These are phyloP conservation scores for Pezicula rhizophila DNA, from an alignment of 2,329 filamentous ascomycete species.

Conservation along the genomic window DNA sequence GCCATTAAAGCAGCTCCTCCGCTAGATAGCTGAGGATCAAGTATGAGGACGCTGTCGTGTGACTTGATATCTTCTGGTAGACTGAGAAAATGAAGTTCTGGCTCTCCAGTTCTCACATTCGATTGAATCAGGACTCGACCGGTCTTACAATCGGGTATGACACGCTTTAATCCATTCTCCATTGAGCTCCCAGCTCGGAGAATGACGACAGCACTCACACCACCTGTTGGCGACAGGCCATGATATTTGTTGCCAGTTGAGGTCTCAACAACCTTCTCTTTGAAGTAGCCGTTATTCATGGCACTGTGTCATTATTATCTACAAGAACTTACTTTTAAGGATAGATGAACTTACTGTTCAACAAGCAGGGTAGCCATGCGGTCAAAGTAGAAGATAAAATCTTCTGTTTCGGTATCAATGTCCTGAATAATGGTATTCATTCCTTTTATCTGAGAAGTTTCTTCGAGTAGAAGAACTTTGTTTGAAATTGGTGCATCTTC, in stretches of 20 bases:
- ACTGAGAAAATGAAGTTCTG: constrained; percentile 85
- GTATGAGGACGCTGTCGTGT: constrained; percentile 75
- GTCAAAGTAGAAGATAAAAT: constrained; percentile 98
- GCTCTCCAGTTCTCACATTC: constrained; percentile 77
- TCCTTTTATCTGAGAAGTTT: constrained; percentile 73
- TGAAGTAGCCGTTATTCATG: constrained; percentile 70
- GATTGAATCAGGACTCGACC: constrained; percentile 89
- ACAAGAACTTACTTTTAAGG: neutral
- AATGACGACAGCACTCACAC: constrained; percentile 79
- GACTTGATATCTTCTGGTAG: constrained; percentile 66
- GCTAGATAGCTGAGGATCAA: constrained; percentile 92
- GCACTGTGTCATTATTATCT: constrained; percentile 44
- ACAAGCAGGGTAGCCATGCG: constrained; percentile 78
- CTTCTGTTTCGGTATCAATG: constrained; percentile 70
- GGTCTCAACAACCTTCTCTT: constrained; percentile 58
- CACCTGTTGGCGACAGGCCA: constrained; percentile 65
- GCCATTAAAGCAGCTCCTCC: constrained; percentile 87
- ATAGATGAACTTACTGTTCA: constrained; percentile 52
- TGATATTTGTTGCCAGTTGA: constrained; percentile 64
- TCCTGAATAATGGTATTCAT: constrained; percentile 91
- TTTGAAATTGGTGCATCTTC: constrained; percentile 67
- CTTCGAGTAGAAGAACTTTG: constrained; percentile 67
- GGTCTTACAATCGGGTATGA: constrained; percentile 87
- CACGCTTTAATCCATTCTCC: constrained; percentile 80
- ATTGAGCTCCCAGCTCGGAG: constrained; percentile 84